These are phyloP conservation scores for Cystoderma amianthinum DNA, from an alignment of 768 basidiomycete species.

Conservation along the genomic window DNA sequence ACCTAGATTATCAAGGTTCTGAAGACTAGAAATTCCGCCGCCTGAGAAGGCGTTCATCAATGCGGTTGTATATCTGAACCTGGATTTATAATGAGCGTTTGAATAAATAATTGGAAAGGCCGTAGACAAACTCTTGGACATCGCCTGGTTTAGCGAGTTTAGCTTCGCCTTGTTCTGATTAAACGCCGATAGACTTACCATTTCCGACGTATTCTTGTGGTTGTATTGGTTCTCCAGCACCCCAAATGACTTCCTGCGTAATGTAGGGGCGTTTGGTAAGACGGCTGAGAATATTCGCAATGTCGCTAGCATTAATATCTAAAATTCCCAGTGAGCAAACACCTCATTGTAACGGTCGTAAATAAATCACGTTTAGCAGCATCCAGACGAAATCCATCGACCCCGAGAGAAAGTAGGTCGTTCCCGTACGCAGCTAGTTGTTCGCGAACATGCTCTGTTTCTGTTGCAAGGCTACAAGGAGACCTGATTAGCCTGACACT, in stretches of 20 bases:
- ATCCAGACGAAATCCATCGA: conserved; percentile 57
- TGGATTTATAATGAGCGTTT: conserved; percentile 7
- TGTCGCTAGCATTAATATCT: conserved; percentile 51
- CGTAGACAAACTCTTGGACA: conserved; percentile 48
- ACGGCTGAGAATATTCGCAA: conserved; percentile 44
- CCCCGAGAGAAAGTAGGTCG: conserved; percentile 54
- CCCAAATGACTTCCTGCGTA: conserved; percentile 58
- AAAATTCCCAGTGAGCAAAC: background rate
- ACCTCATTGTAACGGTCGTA: background rate
- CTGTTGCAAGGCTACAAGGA: conserved; percentile 46
- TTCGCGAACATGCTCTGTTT: conserved; percentile 51
- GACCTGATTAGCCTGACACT: background rate
- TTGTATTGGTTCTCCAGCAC: conserved; percentile 41
- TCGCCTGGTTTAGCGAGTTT: conserved; percentile 36
- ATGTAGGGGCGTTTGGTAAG: conserved; percentile 42
- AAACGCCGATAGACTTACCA: conserved; percentile 21
- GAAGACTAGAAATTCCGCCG: conserved; percentile 42
- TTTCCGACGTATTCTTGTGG: conserved; percentile 50
- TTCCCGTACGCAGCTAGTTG: conserved; percentile 50
- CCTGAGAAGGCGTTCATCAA: conserved; percentile 45
- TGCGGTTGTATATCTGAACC: conserved; percentile 54
- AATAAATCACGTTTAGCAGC: conserved; percentile 50
- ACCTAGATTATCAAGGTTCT: conserved; percentile 47
- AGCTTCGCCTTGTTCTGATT: background rate
- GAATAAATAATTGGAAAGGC: background rate